Evolutionary conservation across 2,329 filamentous ascomycete species (phyloP), one percentile per base, ranked within the genome.

Genomic region (Penicillium sp.): DNA sequence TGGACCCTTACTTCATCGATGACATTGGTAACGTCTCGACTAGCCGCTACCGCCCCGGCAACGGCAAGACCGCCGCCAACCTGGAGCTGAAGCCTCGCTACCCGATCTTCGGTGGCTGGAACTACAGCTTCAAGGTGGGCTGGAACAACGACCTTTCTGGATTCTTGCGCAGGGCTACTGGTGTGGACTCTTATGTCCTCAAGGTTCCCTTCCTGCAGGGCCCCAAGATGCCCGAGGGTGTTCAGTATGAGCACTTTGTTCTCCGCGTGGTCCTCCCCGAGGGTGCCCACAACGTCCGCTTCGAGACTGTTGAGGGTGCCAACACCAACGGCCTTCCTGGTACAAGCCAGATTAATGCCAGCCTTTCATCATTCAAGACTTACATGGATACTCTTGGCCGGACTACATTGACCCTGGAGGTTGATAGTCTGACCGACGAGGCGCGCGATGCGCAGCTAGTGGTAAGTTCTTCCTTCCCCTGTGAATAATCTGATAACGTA

Each of bases 11-110:
- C 82, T 99, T 95, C 77, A 93, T 89, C 50, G 95, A 99, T 73
- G 90, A 92, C 67, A 96, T 99, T 70, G 95, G 95, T 65, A 99
- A 99, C 71, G 92, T 99, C 29, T 96, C 93, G 27, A 99, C 95
- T 1, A 96, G 92, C 55, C 85, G 85, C 61, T 99, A 96, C 83
- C 85, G 93, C 49, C 77, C 77, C 1, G 75, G 76, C 19, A 69
- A 69, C 61, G 64, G 62, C 43, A 67, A 62, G 62, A 64, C 58
- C 14, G 86, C 82, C 65, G 90, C 86, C 72, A 85, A 83, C 72
- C 84, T 99, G 27, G 93, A 97, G 76, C 83, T 97, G 62, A 95
- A 93, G 81, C 95, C 95, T 21, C 87, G 95, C 52, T 99, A 96
- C 76, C 95, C 95, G n/a, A 76, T 99, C 25, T 99, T 97, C 69